Evolutionary conservation across 306 rosid genomes (phyloP), one percentile per base, ranked within the genome.

Genomic region (Phaseolus lunatus): DNA sequence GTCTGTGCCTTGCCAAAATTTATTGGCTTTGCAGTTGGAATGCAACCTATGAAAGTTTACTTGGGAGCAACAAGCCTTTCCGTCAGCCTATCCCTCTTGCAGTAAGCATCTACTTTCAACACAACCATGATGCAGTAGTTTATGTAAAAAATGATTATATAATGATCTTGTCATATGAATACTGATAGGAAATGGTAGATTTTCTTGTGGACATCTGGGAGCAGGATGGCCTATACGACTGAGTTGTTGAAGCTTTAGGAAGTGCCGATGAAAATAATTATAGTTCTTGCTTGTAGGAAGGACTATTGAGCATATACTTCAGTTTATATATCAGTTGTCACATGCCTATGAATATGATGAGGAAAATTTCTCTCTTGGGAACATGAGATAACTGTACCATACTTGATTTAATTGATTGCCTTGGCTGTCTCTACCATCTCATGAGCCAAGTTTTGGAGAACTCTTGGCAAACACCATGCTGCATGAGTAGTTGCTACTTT

Each of bases 151-250:
- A 15, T 53, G 33, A 29, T 72, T 7, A 26, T 67, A 68, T 80
- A 56, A 86, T 73, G 35, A 5, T 65, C 16, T 83, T 22, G 29
- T 35, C 20, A 14, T 56, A 8, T 68, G 15, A 57, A 59, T 78
- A 35, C 58, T 70, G 75, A 62, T 85, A 95, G 97, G 99, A 92
- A 90, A 94, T 94, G 98, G 92, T 94, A 81, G 99, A 95, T 86
- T 95, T 95, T 84, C 97, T 92, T 59, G 99, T 89, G 80, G 99
- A 92, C 67, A 50, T 87, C 18, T 94, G 98, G 98, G 97, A 94
- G 80, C 94, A 92, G 77, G 98, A 94, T 52, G 98, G 97, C 64
- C 83, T 94, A 67, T 92, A 92, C 47, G 98, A 89, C 80, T 94
- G 89, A 89, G 82, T 33, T n/a, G 23, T 41, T 23, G 70, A 79